These are phyloP conservation scores for Apiotrichum domesticum DNA, from an alignment of 1,284 basidiomycete genomes.

Conservation along the genomic window DNA sequence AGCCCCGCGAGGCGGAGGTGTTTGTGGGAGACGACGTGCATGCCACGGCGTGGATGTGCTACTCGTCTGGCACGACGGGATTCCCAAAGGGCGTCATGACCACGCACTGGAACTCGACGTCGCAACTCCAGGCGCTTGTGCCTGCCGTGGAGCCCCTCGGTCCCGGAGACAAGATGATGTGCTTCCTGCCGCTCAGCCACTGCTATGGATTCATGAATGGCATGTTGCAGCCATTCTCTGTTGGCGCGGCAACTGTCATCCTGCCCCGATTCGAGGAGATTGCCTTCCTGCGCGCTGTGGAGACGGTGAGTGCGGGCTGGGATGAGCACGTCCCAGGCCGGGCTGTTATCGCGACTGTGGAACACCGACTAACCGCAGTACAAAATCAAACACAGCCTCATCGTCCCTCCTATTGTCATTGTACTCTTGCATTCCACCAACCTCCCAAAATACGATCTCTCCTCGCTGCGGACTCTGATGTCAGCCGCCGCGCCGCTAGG, in stretches of 20 bases:
- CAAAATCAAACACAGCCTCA: slow-evolving; percentile 57
- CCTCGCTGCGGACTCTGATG: slow-evolving; percentile 57
- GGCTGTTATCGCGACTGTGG: neutral
- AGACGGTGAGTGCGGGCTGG: slow-evolving; percentile 48
- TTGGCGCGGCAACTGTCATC: slow-evolving; percentile 60
- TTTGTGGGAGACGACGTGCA: slow-evolving; percentile 13
- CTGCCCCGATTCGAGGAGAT: slow-evolving; percentile 57
- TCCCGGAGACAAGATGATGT: slow-evolving; percentile 11
- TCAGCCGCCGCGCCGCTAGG: slow-evolving; percentile 81
- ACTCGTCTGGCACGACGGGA: slow-evolving; percentile 58
- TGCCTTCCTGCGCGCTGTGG: slow-evolving; percentile 61
- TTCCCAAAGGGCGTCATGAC: slow-evolving; percentile 51
- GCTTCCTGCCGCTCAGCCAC: slow-evolving; percentile 16
- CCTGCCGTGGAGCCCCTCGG: slow-evolving; percentile 7
- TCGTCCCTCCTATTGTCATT: slow-evolving; percentile 82
- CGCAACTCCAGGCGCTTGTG: slow-evolving; percentile 21
- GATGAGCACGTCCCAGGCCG: neutral
- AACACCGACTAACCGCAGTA: slow-evolving; percentile 47
- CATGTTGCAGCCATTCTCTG: slow-evolving; percentile 57
- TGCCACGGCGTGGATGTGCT: slow-evolving; percentile 51
- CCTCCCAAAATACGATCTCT: slow-evolving; percentile 64
- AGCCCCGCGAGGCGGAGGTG: slow-evolving; percentile 8
- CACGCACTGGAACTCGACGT: slow-evolving; percentile 60
- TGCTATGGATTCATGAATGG: slow-evolving; percentile 33
- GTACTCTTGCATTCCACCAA: slow-evolving; percentile 49